A percentile compares a stretch with the other conserved stretches of the same genome.
phyloP scores from a whole-genome alignment of 1,284 basidiomycete genomes.

The Sporisorium graminicola region DNA sequence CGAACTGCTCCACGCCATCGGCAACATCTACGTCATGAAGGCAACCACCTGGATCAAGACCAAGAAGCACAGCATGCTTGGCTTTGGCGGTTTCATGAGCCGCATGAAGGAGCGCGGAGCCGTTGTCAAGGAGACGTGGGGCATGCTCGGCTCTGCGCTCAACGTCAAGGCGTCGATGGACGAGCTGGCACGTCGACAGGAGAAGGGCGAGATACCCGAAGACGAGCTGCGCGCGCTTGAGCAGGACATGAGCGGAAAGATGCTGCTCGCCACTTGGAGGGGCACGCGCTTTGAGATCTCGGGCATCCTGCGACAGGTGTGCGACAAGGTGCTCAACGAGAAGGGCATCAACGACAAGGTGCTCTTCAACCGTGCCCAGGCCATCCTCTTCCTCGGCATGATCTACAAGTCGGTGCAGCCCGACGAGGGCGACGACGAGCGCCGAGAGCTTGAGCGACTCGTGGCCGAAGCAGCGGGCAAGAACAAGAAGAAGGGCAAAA shows the following conservation, averaged over 20 bases:
- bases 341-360: constrained; percentile 66
- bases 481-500: constrained; percentile 69
- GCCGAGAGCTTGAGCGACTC: constrained; percentile 69
- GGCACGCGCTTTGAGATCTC: constrained; percentile 65
- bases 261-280: constrained; percentile 64
- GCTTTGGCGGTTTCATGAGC: constrained; percentile 89
- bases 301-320: constrained; percentile 63
- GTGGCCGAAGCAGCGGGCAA: constrained; percentile 71
- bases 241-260: constrained; percentile 92
- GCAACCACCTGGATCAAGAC: constrained; percentile 89
- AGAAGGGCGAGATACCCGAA: constrained; percentile 88
- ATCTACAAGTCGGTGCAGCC: constrained; percentile 68
- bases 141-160: constrained; percentile 74
- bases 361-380: constrained; percentile 65
- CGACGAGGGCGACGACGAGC: constrained; percentile 67
- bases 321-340: constrained; percentile 68
- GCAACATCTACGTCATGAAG: constrained; percentile 89
- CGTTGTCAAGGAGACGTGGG: constrained; percentile 74
- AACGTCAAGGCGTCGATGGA: constrained; percentile 74
- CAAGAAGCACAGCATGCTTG: constrained; percentile 79
- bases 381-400: constrained; percentile 63
- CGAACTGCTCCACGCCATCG: constrained; percentile 76
- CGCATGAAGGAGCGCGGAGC: constrained; percentile 91
- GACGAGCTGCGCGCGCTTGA: constrained; percentile 79
- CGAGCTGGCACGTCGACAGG: constrained; percentile 91